Base-by-base conservation (phyloP, 2,329 filamentous ascomycete genomes). In the Onygena corvina region DNA sequence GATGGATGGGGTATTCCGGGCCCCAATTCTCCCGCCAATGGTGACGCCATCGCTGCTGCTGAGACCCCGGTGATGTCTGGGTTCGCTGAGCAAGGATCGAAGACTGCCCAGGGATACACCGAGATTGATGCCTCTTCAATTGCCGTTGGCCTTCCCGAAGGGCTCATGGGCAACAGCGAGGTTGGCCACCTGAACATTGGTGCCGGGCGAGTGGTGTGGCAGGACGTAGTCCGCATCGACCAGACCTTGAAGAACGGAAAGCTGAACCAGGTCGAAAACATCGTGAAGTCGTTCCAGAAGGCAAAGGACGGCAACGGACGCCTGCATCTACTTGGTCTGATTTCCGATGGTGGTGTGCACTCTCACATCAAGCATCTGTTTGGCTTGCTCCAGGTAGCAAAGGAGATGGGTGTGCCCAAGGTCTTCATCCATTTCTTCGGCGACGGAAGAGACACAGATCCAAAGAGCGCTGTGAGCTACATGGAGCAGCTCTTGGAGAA, bases 371-470 rank as follows among this genome's bases (percentile, higher is more conserved):
- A 84, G 55, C 92, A 98, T 68, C 76, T 98, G 52, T 85, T 92
- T 63, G 83, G 81, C 50, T 79, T 98, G 31, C 79, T 98, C 57
- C 79, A 84, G 67, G 85, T 92, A 31, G 92, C 92, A 63, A 95
- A 95, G 76, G 82, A 86, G 60, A 81, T 86, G 62, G 80, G 79
- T 44, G 79, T 98, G 29, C 86, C 89, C 58, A 76, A 96, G 61
- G 89, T 98, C 60, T 96, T 84, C 74, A 93, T 98, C 64, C 92
- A 98, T 77, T 96, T 96, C 79, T 96, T 98, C 65, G 92, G 87
- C 56, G 92, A 98, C 70, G 92, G 92, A 60, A 86, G 92, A 67
- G 92, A 98, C 65, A 96, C 90, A 57, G 92, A 98, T 67, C 92
- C 92, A 66, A 95, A 95, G 77, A 94, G 87, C 53, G 84, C 85